Base-by-base conservation (phyloP, 768 basidiomycete species). In the Chalciporus chontae region DNA sequence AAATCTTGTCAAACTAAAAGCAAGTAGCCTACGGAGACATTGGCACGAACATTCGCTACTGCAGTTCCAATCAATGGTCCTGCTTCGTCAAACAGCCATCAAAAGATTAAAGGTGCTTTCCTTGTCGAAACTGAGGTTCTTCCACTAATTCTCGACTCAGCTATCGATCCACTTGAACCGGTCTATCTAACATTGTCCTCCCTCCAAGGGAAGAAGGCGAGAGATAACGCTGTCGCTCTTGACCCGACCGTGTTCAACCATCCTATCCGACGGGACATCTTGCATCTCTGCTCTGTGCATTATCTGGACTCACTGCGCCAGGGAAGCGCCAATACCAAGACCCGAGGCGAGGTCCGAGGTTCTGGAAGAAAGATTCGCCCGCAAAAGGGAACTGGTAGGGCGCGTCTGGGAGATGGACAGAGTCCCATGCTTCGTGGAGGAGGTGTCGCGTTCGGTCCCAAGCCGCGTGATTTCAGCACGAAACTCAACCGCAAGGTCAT, bases 401-500 rank as follows among this genome's bases (percentile, higher is more conserved):
- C 96, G 9, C 90, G 96, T 64, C 73, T 96, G 9, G 95, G 94
- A 41, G 92, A 94, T 59, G 82, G 76, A 2, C 89, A 91, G 59
- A 87, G 83, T 66, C 92, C 91, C 2, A 90, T 92, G 78, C 79
- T 86, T 47, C 77, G 85, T 27, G 95, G 95, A 29, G 96, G 96
- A 69, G 96, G 95, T 58, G 80, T 88, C 36, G 91, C 91, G 6
- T 94, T 93, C 53, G 93, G 93, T 26, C 91, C 92, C 0, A 87
- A 90, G 63, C 90, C 93, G 3, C 81, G 93, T 43, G 90, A 96
- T 66, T 97, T 94, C 68, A 83, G 87, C 59, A 93, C 92, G 17
- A 87, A 90, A 55, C 78, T 99, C 32, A 89, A 90, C n/a, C 80
- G 90, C 55, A 97, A 97, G 70, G 88, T 96, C 57, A 78, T 92